Base-by-base conservation (phyloP, 2,329 filamentous ascomycete species). In the Neonectria punicea region DNA sequence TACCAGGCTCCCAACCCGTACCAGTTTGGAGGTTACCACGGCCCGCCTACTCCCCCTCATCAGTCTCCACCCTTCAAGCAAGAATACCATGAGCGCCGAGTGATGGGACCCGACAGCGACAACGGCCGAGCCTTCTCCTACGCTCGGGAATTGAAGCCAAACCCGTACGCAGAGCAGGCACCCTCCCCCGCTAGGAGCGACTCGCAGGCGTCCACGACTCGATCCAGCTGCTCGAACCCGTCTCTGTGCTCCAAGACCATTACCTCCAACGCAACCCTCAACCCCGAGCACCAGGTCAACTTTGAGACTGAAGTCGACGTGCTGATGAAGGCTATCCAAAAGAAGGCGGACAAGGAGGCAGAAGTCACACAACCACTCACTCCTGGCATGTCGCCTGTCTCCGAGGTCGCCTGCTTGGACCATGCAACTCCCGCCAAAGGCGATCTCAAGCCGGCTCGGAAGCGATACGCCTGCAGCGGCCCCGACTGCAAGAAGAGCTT, bases 301-400 rank as follows among this genome's bases (percentile, higher is more conserved):
- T 95, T 94, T 76, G 86, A 88, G n/a, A 97, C 94, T 0, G 89
- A 93, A 64, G 90, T 98, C 41, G 94, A 98, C 76, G 90, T 89
- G 46, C 81, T 98, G 46, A 97, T 98, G 93, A 93, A 91, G 79
- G 89, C 91, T 1, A 95, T 98, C 50, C 94, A 97, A 77, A 83
- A 87, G 49, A 92, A 91, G 74, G 80, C 84, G 22, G 81, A 84
- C 14, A 77, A 78, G 18, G 75, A 73, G 67, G 58, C 68, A 58
- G 67, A 77, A 65, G 65, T 41, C n/a, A 54, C 50, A 25, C 75
- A 75, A 44, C 73, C 71, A 22, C 68, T 72, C 14, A 74, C 72
- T 39, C 72, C 72, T 49, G 70, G 70, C 28, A 71, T 71, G 71
- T 73, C 68, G 46, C 70, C 71, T 49, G 63, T 63, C 34, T 73